phyloP scores from a whole-genome alignment of 1,139 yeast genomes.

The Zygosaccharomyces pseudobailii region DNA sequence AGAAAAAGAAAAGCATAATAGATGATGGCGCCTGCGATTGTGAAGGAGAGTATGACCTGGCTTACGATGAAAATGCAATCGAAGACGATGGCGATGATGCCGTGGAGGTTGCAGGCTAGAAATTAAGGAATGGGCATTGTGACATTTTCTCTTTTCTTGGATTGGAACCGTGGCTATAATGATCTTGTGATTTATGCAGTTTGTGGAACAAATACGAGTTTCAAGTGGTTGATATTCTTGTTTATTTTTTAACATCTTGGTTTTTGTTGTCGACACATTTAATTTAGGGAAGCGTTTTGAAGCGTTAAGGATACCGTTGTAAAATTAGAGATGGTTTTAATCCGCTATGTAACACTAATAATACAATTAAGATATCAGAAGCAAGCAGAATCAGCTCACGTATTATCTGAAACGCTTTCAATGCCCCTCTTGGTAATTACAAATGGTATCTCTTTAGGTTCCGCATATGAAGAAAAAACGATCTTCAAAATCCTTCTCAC shows the following conservation, averaged over 20 bases:
- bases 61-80: constrained; percentile 33
- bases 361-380: neutral
- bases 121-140: neutral
- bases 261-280: neutral
- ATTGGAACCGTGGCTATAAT: neutral
- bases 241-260: neutral
- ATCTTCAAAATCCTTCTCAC: constrained; percentile 36
- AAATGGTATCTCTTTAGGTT: constrained; percentile 25
- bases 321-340: neutral
- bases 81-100: constrained; percentile 34
- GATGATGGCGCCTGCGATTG: constrained; percentile 35
- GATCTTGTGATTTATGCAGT: neutral
- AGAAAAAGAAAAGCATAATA: constrained; percentile 32
- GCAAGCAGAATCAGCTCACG: neutral
- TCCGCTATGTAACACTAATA: neutral
- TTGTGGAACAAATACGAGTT: neutral
- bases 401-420: constrained; percentile 12
- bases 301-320: neutral
- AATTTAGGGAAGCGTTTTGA: neutral
- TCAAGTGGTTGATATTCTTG: neutral
- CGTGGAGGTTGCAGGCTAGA: constrained; percentile 7
- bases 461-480: constrained; percentile 37
- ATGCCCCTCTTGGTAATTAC: constrained; percentile 33
- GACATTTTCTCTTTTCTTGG: neutral
- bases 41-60: constrained; percentile 48